These are phyloP conservation scores for Plasmodium adleri DNA, from an alignment of 169 alveolate genomes.

Conservation along the genomic window DNA sequence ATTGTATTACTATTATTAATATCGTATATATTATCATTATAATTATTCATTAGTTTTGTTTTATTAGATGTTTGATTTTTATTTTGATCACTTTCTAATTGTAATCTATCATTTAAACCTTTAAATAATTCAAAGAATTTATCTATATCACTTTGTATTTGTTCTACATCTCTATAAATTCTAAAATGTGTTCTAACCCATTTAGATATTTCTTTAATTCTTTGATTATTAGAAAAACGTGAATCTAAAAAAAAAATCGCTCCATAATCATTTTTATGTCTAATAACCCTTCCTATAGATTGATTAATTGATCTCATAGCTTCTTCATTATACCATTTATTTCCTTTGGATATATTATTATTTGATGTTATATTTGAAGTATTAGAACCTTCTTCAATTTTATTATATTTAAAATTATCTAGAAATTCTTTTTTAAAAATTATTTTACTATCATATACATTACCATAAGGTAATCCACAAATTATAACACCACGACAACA, in stretches of 20 bases:
- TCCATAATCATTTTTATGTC: constrained; percentile 96
- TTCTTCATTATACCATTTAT: constrained; percentile 93
- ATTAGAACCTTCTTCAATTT: neutral
- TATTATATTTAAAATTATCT: constrained; percentile 71
- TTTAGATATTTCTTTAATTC: constrained; percentile 86
- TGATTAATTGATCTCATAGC: constrained; percentile 97
- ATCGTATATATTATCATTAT: neutral
- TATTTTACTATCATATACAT: constrained; percentile 90
- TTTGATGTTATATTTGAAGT: neutral
- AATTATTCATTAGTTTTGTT: neutral
- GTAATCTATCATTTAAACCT: constrained; percentile 21
- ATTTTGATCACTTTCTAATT: neutral
- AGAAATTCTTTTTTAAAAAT: constrained; percentile 91
- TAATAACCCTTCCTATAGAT: constrained; percentile 96
- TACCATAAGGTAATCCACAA: constrained; percentile 95
- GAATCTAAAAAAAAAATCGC: constrained; percentile 91
- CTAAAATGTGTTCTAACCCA: constrained; percentile 88
- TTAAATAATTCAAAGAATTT: constrained; percentile 72
- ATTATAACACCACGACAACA: constrained; percentile 92
- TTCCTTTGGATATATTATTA: constrained; percentile 76
- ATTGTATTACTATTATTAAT: neutral
- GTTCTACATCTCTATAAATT: constrained; percentile 60
- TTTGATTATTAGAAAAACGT: constrained; percentile 85
- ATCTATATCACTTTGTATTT: constrained; percentile 74
- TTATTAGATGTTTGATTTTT: neutral